Base-by-base conservation (phyloP, 352 stramenopile species). In the Globisporangium carolinianum region DNA sequence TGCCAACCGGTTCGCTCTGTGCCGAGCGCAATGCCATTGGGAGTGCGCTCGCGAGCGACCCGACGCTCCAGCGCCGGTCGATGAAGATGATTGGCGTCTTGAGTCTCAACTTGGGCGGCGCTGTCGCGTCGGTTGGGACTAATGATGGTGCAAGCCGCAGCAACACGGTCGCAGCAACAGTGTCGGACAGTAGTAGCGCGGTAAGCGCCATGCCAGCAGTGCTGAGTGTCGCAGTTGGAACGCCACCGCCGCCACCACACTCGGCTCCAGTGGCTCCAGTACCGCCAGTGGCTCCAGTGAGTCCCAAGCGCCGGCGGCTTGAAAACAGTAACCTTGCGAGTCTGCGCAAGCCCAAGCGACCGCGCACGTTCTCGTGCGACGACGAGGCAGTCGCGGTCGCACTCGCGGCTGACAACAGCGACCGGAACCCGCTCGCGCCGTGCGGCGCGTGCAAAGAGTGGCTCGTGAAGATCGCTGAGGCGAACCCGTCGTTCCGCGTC, bases 401-500 rank as follows among this genome's bases (percentile, higher is more conserved):
- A 8, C 51, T 50, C 48, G 55, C 60, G 38, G 54, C 61, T 8
- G 66, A 72, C 10, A 48, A 58, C 54, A 68, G 74, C 35, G 82
- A 98, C 62, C 86, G 97, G 48, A 99, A 99, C 72, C 97, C 97
- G 35, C 69, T 99, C 35, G 91, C 94, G 47, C 97, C 97, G 12
- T 99, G 97, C 72, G 97, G 97, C 14, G 93, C 18, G 18, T 24
- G 18, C 18, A 24, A 24, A 24, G 18, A 24, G 18, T 24, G 18
- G 18, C 18, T 24, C 96, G 11, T 98, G 60, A 99, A 99, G 73
- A 98, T 99, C 64, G 95, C 95, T 5, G 95, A 99, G 74, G 90
- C 90, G 12, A 99, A 99, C 65, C 97, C 96, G 51, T 87, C 96
- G 47, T 99, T 99, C 66, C 91, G 91, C 56, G 92, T 99, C 47